Evolutionary conservation across 2,329 filamentous ascomycete species (phyloP), one percentile per base, ranked within the genome.

Genomic region (Aspergillus costaricaensis): DNA sequence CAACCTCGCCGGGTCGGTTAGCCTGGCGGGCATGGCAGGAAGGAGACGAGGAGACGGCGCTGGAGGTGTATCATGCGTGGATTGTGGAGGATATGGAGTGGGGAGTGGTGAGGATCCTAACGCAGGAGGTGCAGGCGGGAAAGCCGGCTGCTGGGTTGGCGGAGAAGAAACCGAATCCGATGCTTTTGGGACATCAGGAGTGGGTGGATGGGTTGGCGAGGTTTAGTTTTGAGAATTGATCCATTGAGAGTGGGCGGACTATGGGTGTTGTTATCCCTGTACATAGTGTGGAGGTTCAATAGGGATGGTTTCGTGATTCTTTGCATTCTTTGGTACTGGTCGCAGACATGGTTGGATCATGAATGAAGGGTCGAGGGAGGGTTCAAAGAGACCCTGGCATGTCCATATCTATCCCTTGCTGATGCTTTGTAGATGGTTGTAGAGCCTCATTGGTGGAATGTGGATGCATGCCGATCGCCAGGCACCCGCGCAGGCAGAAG

Each of bases 221-320:
- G n/a, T 19, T 44, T 92, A 50, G 80, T 92, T 5, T 49, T 2
- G 19, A 44, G 10, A 30, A 30, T 30, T 30, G 3, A 30, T 30
- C 2, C 1, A 30, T 4, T 12, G 4, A 12, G 3, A 10, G 4
- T 3, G 9, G 9, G 9, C 6, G 17, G 21, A 14, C 4, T 23
- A 21, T 4, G n/a, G 41, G 30, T 32, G 4, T 21, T 19, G n/a
- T 5, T 14, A 21, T 21, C 41, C 19, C 41, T 12, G 19, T 44
- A 21, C 41, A 44, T 12, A 6, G 27, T 12, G 4, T 5, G 4
- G 3, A 30, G 27, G 2, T 5, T 15, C 5, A 8, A 12, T 12
- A 3, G 9, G 41, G 19, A 44, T 44, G 19, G 32, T 6, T 36
- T 14, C 41, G 14, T 8, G 10, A 1, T 44, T 44, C 6, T 2